These are phyloP conservation scores for Nannizziopsis barbatae DNA, from an alignment of 2,329 filamentous ascomycete genomes.

Conservation along the genomic window DNA sequence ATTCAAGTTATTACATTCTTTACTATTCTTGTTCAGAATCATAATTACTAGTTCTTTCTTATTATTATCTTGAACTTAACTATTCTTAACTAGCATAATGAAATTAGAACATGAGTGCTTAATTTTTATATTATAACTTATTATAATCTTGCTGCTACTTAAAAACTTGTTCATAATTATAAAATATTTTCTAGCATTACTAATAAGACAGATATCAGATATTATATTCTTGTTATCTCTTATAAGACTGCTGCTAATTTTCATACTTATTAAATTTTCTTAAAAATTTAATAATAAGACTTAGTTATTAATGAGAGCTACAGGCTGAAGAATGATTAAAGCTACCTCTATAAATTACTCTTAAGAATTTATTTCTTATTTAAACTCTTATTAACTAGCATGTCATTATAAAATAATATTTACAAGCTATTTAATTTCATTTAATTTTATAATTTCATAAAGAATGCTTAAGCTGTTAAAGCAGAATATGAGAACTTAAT, in stretches of 20 bases:
- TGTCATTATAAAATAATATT: slow-evolving; percentile 74
- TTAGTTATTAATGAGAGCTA: slow-evolving; percentile 93
- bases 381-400: slow-evolving; percentile 73
- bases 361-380: slow-evolving; percentile 66
- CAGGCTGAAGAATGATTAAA: slow-evolving; percentile 85
- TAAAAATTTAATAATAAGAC: slow-evolving; percentile 66
- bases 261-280: slow-evolving; percentile 54
- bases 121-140: slow-evolving; percentile 81
- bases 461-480: slow-evolving; percentile 63
- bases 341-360: slow-evolving; percentile 65
- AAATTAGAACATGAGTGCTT: slow-evolving; percentile 89
- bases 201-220: slow-evolving; percentile 55
- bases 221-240: slow-evolving; percentile 87
- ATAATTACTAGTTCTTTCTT: slow-evolving; percentile 86
- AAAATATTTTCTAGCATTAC: slow-evolving; percentile 62
- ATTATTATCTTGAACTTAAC: slow-evolving; percentile 91
- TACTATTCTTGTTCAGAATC: too few relatives aligned
- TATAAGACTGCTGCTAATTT: slow-evolving; percentile 79
- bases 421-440: slow-evolving; percentile 92
- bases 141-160: slow-evolving; percentile 64
- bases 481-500: slow-evolving; percentile 65
- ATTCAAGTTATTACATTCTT: slow-evolving; percentile 90
- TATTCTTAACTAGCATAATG: slow-evolving; percentile 92
- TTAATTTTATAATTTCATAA: slow-evolving; percentile 71
- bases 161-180: slow-evolving; percentile 65